phyloP scores from a whole-genome alignment of 257 asterid genomes.

The Haberlea rhodopensis region DNA sequence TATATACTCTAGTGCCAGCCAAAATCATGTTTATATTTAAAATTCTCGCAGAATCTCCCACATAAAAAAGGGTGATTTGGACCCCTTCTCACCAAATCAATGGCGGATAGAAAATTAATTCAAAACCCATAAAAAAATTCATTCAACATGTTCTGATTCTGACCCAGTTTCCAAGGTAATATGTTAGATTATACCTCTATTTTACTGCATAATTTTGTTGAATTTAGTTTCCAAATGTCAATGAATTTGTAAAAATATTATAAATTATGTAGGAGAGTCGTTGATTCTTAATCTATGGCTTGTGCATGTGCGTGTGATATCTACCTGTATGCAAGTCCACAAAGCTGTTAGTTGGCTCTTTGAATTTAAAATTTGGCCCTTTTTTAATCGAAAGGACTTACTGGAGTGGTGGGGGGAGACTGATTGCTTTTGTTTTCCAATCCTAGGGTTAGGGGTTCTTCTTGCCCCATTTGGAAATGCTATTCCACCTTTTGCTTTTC shows the following conservation, averaged over 20 bases:
- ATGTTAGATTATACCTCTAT: too few relatives aligned
- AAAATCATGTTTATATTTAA: constrained; percentile 12
- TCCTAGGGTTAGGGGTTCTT: constrained; percentile 22
- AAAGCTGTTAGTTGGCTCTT: constrained; percentile 9
- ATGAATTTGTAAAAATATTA: not conserved
- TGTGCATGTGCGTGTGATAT: constrained; percentile 29
- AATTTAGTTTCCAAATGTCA: not conserved
- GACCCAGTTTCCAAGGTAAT: not conserved
- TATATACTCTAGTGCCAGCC: constrained; percentile 16
- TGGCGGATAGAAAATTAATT: not conserved
- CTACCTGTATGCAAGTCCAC: constrained; percentile 21
- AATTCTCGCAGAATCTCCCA: too few relatives aligned
- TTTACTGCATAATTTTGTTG: not conserved
- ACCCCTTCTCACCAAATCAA: not conserved
- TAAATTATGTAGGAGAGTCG: not conserved
- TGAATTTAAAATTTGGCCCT: not conserved
- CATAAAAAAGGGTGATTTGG: not conserved
- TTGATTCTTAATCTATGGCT: constrained; percentile 5
- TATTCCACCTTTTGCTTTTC: constrained; percentile 19
- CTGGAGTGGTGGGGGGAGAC: constrained; percentile 18
- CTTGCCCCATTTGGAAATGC: constrained; percentile 44
- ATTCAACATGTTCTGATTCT: not conserved
- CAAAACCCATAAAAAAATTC: too few relatives aligned
- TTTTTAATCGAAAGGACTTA: not conserved
- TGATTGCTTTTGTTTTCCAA: constrained; percentile 19